A percentile compares a stretch with the other conserved stretches of the same genome.
These are phyloP conservation scores for Plasmodium coatneyi DNA, from an alignment of 169 alveolate species.

Conservation along the genomic window DNA sequence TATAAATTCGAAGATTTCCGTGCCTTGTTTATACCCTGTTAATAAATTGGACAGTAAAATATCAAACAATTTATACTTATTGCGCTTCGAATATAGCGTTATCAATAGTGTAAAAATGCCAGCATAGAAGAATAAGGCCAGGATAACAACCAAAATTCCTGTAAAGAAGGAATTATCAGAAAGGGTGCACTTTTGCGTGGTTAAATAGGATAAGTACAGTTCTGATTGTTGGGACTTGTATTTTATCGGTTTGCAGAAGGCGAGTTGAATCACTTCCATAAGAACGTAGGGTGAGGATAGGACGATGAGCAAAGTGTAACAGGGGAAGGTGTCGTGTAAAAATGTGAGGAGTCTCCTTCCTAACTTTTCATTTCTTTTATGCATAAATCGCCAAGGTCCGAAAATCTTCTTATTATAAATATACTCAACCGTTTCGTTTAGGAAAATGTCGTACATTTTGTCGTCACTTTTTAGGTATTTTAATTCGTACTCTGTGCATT, in stretches of 20 bases:
- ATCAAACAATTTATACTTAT: conserved; percentile 8
- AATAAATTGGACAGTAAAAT: conserved; percentile 34
- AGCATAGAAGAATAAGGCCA: conserved; percentile 5
- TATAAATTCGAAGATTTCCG: conserved; percentile 54
- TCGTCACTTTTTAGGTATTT: conserved; percentile 22
- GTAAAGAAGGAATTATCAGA: conserved; percentile 21
- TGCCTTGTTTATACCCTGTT: conserved; percentile 72
- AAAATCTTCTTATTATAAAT: conserved; percentile 59
- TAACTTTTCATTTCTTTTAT: conserved; percentile 44
- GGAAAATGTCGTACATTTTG: conserved; percentile 11
- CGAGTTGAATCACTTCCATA: conserved; percentile 46
- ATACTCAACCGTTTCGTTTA: conserved; percentile 65
- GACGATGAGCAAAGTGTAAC: conserved; percentile 33
- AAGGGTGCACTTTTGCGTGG: conserved; percentile 62
- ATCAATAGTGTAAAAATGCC: conserved; percentile 8
- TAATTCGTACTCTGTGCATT: conserved; percentile 17
- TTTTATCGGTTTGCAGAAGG: conserved; percentile 46
- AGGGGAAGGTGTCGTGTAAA: conserved; percentile 64
- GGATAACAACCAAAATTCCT: conserved; percentile 8
- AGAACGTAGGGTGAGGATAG: conserved; percentile 51
- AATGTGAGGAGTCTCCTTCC: conserved; percentile 13
- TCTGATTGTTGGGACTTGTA: conserved; percentile 46
- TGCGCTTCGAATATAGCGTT: conserved; percentile 38
- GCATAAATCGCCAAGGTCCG: conserved; percentile 72
- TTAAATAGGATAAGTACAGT: conserved; percentile 61